Evolutionary conservation across 2,329 filamentous ascomycete genomes (phyloP), one percentile per base, ranked within the genome.

Genomic region (Cladophialophora yegresii): DNA sequence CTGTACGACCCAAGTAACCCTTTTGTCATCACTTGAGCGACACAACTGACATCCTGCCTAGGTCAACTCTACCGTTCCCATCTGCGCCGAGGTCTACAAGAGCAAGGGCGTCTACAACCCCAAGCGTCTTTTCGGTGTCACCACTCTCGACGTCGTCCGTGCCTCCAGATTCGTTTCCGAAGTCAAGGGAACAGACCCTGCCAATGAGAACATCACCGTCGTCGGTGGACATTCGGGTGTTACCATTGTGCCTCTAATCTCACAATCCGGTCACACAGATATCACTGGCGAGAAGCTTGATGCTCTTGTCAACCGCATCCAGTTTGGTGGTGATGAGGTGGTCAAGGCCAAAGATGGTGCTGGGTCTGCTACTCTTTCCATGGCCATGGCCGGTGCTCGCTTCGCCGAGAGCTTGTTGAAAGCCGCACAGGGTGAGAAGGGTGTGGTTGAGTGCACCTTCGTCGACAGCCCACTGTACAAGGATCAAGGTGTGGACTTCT

Each of bases 11-110:
- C 16, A 2, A 43, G 13, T 20, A 8, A 8, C 3, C 12, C 30
- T 10, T 22, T 16, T 75, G 36, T 16, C 40, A 57, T 10, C 32
- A 54, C 12, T 10, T 57, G 45, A 45, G 53, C 26, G 2, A 23
- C 28, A 23, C 36, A 12, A 16, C 32, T 53, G 49, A 60, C 45
- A 22, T 22, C 26, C 36, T 22, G 26, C 13, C 45, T 61, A 86
- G 84, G 86, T 99, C 84, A 99, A 99, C 92, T 97, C 92, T 74
- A 99, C 95, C 77, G 95, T 99, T 76, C 95, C 95, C 79, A 99
- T 99, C 83, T 89, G 89, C 78, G 89, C 92, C 78, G 95, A 98
- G 87, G 88, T 98, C 78, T 96, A 93, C 91, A 98, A 98, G 89
- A 83, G 86, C 79, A 85, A 83, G 74, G 92, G 92, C 73, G 93